phyloP scores from a whole-genome alignment of 805 yeast species.

The Metschnikowia cubensis region DNA sequence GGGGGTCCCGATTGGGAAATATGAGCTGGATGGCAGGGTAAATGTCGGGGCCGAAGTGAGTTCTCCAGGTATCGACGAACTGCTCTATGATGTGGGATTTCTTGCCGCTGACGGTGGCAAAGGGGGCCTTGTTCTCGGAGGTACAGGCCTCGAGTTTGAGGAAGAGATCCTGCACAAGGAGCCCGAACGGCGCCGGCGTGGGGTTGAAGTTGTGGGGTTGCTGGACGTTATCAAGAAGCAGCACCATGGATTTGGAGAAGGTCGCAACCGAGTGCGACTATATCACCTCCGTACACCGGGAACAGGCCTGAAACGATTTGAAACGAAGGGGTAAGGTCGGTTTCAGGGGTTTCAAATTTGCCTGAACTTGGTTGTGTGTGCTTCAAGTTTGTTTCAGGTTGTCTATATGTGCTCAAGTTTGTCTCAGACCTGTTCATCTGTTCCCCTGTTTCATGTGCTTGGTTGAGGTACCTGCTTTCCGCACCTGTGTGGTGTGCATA shows the following conservation, averaged over 20 bases:
- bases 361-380: rapidly evolving
- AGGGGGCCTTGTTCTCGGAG: constrained; percentile 17
- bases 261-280: not conserved
- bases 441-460: no score
- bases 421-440: no score
- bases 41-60: constrained; percentile 46
- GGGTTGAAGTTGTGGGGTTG: constrained; percentile 16
- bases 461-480: no score
- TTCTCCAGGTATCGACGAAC: constrained; percentile 30
- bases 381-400: no score
- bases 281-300: not conserved
- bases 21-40: constrained; percentile 62
- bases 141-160: constrained; percentile 14
- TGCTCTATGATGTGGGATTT: constrained; percentile 18
- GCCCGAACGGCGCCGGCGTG: constrained; percentile 15
- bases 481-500: no score
- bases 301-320: no score
- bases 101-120: constrained; percentile 15
- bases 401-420: no score
- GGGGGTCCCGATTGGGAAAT: constrained; percentile 59
- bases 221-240: constrained; percentile 14
- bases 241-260: not conserved
- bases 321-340: no score
- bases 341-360: no score
- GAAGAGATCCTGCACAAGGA: constrained; percentile 17